Evolutionary conservation across 2,329 filamentous ascomycete species (phyloP), one percentile per base, ranked within the genome.

Genomic region (Apiospora sp.): DNA sequence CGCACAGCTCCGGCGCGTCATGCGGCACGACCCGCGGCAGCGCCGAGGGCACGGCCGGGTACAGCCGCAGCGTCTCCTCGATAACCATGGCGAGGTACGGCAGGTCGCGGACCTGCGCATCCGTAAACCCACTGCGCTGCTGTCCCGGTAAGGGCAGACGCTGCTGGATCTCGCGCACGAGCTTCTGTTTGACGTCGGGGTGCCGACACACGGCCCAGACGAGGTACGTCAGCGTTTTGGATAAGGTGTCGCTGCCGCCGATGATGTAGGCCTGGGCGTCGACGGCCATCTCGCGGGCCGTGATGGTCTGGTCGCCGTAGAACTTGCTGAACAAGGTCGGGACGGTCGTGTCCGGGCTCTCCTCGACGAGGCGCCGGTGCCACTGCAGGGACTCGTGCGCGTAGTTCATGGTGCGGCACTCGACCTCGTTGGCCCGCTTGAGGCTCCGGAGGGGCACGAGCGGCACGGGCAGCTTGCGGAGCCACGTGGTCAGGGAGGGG

Each of bases 191-290:
- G 27, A 85, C 73, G 0, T 75, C 70, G 0, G 80, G 80, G 24
- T 79, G 72, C 19, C 75, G 73, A 69, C 80, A 82, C 6, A 85
- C 77, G 8, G 79, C 76, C 83, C 83, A 88, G 5, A 84, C 75
- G 0, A 87, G 76, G 71, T 87, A 89, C 0, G 86, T 89, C 64
- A 89, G 73, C 0, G 86, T 85, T 19, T 83, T 81, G 0, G 87
- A 84, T 0, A 87, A 88, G 0, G 87, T 89, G 72, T 89, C 87
- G 61, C 82, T 86, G 1, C 87, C 87, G 1, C 86, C 88, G 5
- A 86, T 71, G 67, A 79, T 77, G 54, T 78, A 78, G 13, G 73
- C 10, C 73, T 73, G 79, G 0, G 86, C 86, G 69, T 87, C 83
- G n/a, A 76, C 74, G 4, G 75, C 72, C 1, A 87, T 80, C 37